phyloP scores from a whole-genome alignment of 306 rosid genomes.

The Mimosa bimucronata region DNA sequence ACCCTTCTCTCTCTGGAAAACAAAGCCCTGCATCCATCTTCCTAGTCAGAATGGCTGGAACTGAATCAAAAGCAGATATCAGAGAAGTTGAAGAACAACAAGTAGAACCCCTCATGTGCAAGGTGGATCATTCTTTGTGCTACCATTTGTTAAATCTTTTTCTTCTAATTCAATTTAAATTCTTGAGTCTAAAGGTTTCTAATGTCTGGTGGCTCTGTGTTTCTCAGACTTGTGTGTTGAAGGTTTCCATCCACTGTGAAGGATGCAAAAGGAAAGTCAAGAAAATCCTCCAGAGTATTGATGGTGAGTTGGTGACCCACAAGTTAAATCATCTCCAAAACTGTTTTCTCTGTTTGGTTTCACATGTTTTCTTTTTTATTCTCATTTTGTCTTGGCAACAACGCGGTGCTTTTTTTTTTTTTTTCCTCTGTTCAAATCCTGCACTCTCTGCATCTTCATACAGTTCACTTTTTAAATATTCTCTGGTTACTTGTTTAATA shows the following conservation, averaged over 20 bases:
- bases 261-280: slow-evolving; percentile 77
- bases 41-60: slow-evolving; percentile 59
- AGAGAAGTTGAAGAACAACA: slow-evolving; percentile 46
- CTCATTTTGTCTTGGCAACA: neutral
- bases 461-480: neutral
- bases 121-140: slow-evolving; percentile 52
- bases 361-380: slow-evolving; percentile 1
- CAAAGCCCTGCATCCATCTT: slow-evolving; percentile 25
- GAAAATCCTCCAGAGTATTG: slow-evolving; percentile 54
- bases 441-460: neutral
- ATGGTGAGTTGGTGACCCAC: slow-evolving; percentile 50
- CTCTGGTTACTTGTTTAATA: neutral
- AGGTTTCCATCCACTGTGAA: slow-evolving; percentile 78
- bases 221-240: slow-evolving; percentile 62
- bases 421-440: neutral
- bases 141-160: neutral
- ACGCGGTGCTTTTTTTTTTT: neutral
- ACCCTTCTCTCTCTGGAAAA: slow-evolving; percentile 25
- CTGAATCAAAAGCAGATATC: slow-evolving; percentile 47
- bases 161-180: neutral
- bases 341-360: neutral
- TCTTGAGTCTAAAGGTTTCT: slow-evolving; percentile 16
- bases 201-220: slow-evolving; percentile 23
- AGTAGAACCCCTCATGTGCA: slow-evolving; percentile 50
- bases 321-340: neutral